Percentiles rank a stretch among this genome's conserved stretches.
phyloP scores from a whole-genome alignment of 2,329 filamentous ascomycete species.

The Oidium heveae region DNA sequence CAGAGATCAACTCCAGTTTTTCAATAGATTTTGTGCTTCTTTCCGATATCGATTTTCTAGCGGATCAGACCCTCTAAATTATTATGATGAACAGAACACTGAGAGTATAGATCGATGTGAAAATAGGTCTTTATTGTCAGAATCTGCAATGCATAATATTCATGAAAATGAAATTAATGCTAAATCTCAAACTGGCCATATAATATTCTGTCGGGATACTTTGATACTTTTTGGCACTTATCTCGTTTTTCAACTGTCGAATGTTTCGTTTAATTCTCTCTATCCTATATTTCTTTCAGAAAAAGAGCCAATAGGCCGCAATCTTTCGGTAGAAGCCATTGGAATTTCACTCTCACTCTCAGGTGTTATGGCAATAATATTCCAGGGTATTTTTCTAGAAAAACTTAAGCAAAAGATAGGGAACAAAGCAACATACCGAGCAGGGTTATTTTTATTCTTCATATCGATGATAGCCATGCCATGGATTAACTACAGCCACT shows the following conservation, averaged over 20 bases:
- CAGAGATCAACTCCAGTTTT: constrained; percentile 44
- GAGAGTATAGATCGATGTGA: constrained; percentile 11
- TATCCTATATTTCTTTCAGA: constrained; percentile 83
- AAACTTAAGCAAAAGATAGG: constrained; percentile 54
- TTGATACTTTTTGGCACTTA: constrained; percentile 63
- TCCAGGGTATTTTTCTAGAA: constrained; percentile 71
- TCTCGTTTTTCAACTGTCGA: constrained; percentile 77
- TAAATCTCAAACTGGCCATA: constrained; percentile 23
- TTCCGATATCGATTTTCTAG: constrained; percentile 7
- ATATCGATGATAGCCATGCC: constrained; percentile 71
- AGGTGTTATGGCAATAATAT: constrained; percentile 62
- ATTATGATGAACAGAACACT: constrained; percentile 18
- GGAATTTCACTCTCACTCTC: constrained; percentile 68
- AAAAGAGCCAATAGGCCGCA: constrained; percentile 48
- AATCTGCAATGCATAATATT: constrained; percentile 18
- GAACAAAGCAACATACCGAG: constrained; percentile 63
- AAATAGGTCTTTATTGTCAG: constrained; percentile 9
- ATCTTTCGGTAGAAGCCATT: constrained; percentile 52
- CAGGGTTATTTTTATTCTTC: constrained; percentile 55
- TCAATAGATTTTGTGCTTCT: constrained; percentile 19
- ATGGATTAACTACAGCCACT: constrained; percentile 56
- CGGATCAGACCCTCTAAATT: constrained; percentile 6
- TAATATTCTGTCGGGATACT: constrained; percentile 46
- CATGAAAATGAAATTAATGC: constrained; percentile 21
- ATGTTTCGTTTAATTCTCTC: constrained; percentile 84